Conservation (phyloP, 2,329 filamentous ascomycete genomes). For the Myriosclerotinia scirpicola region DNA sequence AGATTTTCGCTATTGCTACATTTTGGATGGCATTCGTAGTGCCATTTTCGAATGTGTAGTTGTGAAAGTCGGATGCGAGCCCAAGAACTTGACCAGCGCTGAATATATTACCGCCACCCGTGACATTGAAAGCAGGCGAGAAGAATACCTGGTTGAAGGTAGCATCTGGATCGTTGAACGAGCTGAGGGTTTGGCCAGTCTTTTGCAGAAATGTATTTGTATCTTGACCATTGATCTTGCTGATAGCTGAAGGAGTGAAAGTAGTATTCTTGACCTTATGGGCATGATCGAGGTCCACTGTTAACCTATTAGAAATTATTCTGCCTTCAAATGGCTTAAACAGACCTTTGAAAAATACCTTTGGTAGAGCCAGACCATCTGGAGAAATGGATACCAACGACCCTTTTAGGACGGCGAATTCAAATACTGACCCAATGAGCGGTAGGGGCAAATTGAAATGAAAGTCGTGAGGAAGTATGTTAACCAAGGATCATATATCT, state of each 20-base stretch:
- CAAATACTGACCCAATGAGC: slow-evolving; percentile 47
- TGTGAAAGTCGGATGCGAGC: slow-evolving; percentile 43
- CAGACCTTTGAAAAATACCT: slow-evolving; percentile 53
- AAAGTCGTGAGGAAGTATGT: slow-evolving; percentile 60
- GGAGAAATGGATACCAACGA: slow-evolving; percentile 58
- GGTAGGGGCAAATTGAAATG: slow-evolving; percentile 59
- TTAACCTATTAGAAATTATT: neutral
- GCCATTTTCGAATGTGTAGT: slow-evolving; percentile 45
- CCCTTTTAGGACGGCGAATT: neutral
- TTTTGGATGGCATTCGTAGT: slow-evolving; percentile 41
- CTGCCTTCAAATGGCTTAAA: neutral
- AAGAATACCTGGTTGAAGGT: slow-evolving; percentile 46
- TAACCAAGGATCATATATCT: slow-evolving; percentile 51
- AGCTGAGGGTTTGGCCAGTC: slow-evolving; percentile 41
- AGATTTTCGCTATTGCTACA: slow-evolving; percentile 40
- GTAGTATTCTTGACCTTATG: slow-evolving; percentile 28
- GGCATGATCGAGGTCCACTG: slow-evolving; percentile 26
- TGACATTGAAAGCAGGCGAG: slow-evolving; percentile 25
- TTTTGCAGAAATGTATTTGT: slow-evolving; percentile 50
- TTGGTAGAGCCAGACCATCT: slow-evolving; percentile 57
- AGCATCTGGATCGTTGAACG: slow-evolving; percentile 44
- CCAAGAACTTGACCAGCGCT: slow-evolving; percentile 38
- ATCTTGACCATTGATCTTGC: slow-evolving; percentile 55
- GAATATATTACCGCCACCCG: slow-evolving; percentile 40
- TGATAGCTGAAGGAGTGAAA: slow-evolving; percentile 49